Evolutionary conservation across 179 eudicot species (phyloP).

Genomic region (Beta corolliflora): DNA sequence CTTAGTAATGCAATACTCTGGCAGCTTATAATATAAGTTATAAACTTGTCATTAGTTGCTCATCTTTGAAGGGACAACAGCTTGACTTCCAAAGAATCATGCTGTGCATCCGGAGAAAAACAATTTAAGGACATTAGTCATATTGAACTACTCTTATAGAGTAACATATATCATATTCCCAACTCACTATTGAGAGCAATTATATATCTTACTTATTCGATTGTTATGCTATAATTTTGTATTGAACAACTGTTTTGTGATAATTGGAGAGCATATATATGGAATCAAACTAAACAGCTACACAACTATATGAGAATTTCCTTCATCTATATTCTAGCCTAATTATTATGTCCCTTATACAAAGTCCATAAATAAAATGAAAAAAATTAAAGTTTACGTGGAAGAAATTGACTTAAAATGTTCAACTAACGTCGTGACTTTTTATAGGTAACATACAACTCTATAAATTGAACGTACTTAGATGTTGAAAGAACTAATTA

Average conservation of each 20-base stretch:
- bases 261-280: not conserved
- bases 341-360: too few relatives aligned
- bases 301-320: too few relatives aligned
- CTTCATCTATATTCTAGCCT: too few relatives aligned
- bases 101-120: not conserved
- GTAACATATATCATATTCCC: not conserved
- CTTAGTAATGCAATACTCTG: not conserved
- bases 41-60: slow-evolving; percentile 10
- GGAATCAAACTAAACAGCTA: not conserved
- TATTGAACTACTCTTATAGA: too few relatives aligned
- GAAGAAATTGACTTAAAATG: too few relatives aligned
- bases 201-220: not conserved
- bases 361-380: too few relatives aligned
- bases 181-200: not conserved
- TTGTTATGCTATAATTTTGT: not conserved
- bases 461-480: too few relatives aligned
- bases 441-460: too few relatives aligned
- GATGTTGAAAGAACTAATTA: too few relatives aligned
- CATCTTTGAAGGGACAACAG: slow-evolving; percentile 15
- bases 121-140: too few relatives aligned
- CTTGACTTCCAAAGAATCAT: not conserved
- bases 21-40: not conserved
- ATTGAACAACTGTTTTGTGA: not conserved
- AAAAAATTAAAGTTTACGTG: too few relatives aligned
- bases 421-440: too few relatives aligned